phyloP scores from a whole-genome alignment of 352 stramenopile genomes.

The Globisporangium abappressorium region DNA sequence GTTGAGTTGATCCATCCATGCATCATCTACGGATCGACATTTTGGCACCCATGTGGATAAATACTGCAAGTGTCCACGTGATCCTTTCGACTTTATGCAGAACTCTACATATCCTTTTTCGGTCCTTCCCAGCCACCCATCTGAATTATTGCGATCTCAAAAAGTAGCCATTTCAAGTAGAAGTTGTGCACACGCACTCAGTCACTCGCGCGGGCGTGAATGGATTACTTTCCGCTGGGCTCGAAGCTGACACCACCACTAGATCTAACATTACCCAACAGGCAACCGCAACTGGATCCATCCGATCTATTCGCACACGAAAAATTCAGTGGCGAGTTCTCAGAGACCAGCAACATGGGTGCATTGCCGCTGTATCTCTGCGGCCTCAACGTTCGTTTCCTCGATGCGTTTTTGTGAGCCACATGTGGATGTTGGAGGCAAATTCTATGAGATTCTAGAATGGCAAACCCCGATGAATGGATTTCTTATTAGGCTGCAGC shows the following conservation, averaged over 20 bases:
- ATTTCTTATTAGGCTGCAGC: neutral
- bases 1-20: neutral
- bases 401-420: neutral
- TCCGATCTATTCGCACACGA: neutral
- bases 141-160: neutral
- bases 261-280: neutral
- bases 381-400: neutral
- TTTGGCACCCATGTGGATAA: neutral
- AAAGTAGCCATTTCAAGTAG: neutral
- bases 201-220: neutral
- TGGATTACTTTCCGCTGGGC: neutral
- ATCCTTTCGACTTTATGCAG: neutral
- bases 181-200: neutral
- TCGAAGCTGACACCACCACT: neutral
- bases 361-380: slow-evolving; percentile 2
- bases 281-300: neutral
- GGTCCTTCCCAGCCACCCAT: neutral
- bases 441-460: neutral
- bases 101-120: neutral
- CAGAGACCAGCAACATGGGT: slow-evolving; percentile 17
- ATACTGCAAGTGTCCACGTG: slow-evolving; percentile 1
- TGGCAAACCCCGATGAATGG: neutral
- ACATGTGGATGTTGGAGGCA: neutral
- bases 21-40: neutral
- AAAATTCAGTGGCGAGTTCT: slow-evolving; percentile 11